These are phyloP conservation scores for Periconia sp. DNA, from an alignment of 2,329 filamentous ascomycete species.

Conservation along the genomic window DNA sequence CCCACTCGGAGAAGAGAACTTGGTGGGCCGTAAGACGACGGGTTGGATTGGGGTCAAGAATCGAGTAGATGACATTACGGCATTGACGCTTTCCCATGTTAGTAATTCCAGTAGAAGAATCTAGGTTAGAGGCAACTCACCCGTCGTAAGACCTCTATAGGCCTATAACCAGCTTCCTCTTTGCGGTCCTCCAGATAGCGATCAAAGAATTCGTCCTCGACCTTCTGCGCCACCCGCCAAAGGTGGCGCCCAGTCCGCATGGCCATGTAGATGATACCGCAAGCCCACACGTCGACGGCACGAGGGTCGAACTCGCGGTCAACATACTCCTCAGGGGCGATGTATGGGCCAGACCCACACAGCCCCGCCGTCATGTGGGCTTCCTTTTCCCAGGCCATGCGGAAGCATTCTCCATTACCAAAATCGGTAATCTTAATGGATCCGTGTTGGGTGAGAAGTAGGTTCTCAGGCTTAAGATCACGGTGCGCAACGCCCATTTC, in stretches of 20 bases:
- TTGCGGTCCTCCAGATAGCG: slow-evolving; percentile 91
- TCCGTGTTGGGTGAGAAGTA: slow-evolving; percentile 90
- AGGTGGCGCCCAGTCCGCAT: slow-evolving; percentile 96
- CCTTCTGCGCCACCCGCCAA: slow-evolving; percentile 95
- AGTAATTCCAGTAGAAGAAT: slow-evolving; percentile 21
- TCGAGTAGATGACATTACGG: slow-evolving; percentile 98
- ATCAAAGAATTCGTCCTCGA: slow-evolving; percentile 96
- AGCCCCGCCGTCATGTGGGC: slow-evolving; percentile 97
- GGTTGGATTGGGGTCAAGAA: slow-evolving; percentile 90
- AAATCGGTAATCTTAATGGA: slow-evolving; percentile 98
- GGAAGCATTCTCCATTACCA: slow-evolving; percentile 98
- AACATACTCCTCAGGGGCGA: slow-evolving; percentile 93
- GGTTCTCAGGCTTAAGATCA: slow-evolving; percentile 95
- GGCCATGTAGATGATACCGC: slow-evolving; percentile 99
- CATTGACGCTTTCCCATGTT: slow-evolving; percentile 76
- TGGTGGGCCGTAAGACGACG: slow-evolving; percentile 95
- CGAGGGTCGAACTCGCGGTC: slow-evolving; percentile 96
- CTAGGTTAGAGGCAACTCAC: slow-evolving; percentile 64
- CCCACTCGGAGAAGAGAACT: slow-evolving; percentile 98
- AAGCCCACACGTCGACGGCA: slow-evolving; percentile 98
- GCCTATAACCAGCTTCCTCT: slow-evolving; percentile 93
- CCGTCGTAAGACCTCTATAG: slow-evolving; percentile 92
- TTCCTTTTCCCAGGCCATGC: slow-evolving; percentile 99
- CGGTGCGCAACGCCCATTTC: slow-evolving; percentile 99
- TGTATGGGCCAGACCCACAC: slow-evolving; percentile 96